phyloP scores from a whole-genome alignment of 164 flowering plant genomes.

The Cinnamomum chago region DNA sequence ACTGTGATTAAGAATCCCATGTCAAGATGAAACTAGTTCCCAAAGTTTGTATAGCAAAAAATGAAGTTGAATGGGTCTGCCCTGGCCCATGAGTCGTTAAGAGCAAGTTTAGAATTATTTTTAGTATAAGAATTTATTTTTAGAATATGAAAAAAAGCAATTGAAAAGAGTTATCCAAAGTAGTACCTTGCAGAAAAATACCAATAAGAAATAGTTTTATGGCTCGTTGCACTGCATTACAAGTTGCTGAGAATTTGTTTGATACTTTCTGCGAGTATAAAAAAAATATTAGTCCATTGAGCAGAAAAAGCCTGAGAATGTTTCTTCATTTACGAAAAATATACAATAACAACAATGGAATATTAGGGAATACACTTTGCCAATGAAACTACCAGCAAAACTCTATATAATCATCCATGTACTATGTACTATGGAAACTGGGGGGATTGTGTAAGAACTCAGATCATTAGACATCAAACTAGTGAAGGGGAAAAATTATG shows the following conservation, averaged over 20 bases:
- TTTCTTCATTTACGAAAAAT: background rate
- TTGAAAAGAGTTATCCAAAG: background rate
- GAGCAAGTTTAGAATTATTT: background rate
- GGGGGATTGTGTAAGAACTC: no score
- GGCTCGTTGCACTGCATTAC: conserved; percentile 45
- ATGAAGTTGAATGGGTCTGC: background rate
- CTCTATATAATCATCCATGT: no score
- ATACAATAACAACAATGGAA: background rate
- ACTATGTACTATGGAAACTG: no score
- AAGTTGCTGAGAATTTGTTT: conserved; percentile 41
- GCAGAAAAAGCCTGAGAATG: background rate
- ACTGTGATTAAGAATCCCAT: background rate
- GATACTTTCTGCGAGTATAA: conserved; percentile 42
- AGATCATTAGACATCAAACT: no score
- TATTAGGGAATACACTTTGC: background rate
- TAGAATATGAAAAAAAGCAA: background rate
- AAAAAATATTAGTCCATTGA: background rate
- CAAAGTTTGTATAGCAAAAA: background rate
- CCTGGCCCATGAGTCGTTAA: background rate
- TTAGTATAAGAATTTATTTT: background rate
- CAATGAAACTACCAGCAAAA: no score
- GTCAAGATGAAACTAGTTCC: background rate
- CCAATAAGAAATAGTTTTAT: conserved; percentile 57
- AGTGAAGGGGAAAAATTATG: no score
- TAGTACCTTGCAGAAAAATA: conserved; percentile 64